Evolutionary conservation across 352 stramenopile species (phyloP), one percentile per base, ranked within the genome.

Genomic region (Phytophthora hibernalis): DNA sequence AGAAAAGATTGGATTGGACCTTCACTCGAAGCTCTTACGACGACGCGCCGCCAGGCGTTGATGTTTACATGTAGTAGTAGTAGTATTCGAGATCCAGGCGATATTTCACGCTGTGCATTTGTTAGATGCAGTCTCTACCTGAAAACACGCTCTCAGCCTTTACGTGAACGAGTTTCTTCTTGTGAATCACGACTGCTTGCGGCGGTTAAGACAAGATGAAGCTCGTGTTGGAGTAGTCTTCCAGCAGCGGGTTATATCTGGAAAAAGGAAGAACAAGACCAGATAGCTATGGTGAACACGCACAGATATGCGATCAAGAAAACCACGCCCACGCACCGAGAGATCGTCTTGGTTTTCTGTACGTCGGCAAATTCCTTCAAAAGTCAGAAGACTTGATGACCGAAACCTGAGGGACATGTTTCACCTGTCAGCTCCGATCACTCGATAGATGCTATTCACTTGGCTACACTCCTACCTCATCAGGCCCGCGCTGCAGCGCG

Each of bases 141-240:
- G 37, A 65, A 50, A 54, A 44, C 47, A 45, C 31, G 48, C 21
- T 60, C n/a, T 64, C 18, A 64, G 6, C 37, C 31, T 20, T 42
- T 43, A n/a, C 38, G 30, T 13, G 28, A 35, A 40, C 35, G 31
- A 42, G 5, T 55, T 62, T 56, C 24, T 56, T 68, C 24, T 40
- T 51, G 28, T 47, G 16, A 47, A 28, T n/a, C 37, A 47, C 13
- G 20, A 21, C n/a, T 33, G 31, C 26, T 49, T 61, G n/a, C 8
- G 15, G 37, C 26, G 33, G 30, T 75, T 86, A 93, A 44, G 85
- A 93, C 33, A 97, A 69, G 24, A 97, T 90, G 64, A 97, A 94
- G 67, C 86, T 95, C 21, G 90, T 96, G 74, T 97, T 97, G 55
- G 79, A 81, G 68, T 96, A 97, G 69, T 97, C 91, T 55, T 97